These are phyloP conservation scores for Malus orientalis DNA, from an alignment of 306 rosid species.

Conservation along the genomic window DNA sequence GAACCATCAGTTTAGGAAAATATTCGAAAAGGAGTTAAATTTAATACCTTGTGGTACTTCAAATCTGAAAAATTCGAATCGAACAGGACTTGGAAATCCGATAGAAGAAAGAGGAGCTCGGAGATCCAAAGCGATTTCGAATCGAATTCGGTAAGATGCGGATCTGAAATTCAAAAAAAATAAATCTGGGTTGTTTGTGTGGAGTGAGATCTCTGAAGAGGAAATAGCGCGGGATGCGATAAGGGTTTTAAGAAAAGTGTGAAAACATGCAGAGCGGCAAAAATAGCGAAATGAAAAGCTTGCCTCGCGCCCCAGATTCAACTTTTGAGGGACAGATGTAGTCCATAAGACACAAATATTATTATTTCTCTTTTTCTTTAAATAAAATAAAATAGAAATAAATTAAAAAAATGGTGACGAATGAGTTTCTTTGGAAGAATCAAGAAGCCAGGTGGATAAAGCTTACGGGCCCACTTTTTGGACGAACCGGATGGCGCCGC, in stretches of 20 bases:
- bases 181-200: conserved; percentile 2
- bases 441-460: conserved; percentile 60
- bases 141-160: conserved; percentile 24
- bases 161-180: conserved; percentile 45
- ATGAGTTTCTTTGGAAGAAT: conserved; percentile 39
- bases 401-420: neutral
- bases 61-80: neutral
- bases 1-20: neutral
- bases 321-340: conserved; percentile 39
- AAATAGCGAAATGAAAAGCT: conserved; percentile 44
- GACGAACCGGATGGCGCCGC: conserved; percentile 21
- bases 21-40: too few relatives aligned
- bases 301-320: conserved; percentile 72
- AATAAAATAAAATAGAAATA: neutral
- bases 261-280: conserved; percentile 46
- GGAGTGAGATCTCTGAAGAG: conserved; percentile 11
- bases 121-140: neutral
- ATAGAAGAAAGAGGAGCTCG: neutral
- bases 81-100: neutral
- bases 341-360: conserved; percentile 17
- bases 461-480: conserved; percentile 27
- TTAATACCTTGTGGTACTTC: neutral
- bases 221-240: conserved; percentile 5
- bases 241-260: conserved; percentile 14
- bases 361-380: neutral